Evolutionary conservation across 2,329 filamentous ascomycete genomes (phyloP).

Genomic region (Scedosporium dehoogii): DNA sequence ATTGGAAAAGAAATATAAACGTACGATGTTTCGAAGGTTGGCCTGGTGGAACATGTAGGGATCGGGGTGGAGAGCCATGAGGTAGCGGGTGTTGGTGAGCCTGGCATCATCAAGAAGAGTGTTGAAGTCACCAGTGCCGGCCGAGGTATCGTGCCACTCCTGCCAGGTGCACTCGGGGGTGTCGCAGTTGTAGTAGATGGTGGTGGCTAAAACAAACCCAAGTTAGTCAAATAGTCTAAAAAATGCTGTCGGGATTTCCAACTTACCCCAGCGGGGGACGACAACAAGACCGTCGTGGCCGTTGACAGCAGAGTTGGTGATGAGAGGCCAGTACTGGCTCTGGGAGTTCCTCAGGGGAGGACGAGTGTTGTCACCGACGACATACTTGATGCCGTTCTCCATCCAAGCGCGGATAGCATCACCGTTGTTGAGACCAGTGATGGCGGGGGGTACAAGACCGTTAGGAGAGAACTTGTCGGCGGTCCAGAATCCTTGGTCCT

Average conservation of each 20-base stretch:
- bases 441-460: slow-evolving; percentile 52
- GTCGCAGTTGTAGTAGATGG: slow-evolving; percentile 57
- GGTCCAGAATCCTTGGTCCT: slow-evolving; percentile 37
- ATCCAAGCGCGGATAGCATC: slow-evolving; percentile 50
- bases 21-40: slow-evolving; percentile 37
- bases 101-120: slow-evolving; percentile 40
- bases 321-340: slow-evolving; percentile 45
- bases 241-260: neutral
- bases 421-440: slow-evolving; percentile 55
- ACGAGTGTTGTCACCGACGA: slow-evolving; percentile 55
- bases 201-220: slow-evolving; percentile 31
- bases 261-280: slow-evolving; percentile 40
- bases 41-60: slow-evolving; percentile 55
- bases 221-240: neutral
- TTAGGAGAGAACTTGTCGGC: slow-evolving; percentile 37
- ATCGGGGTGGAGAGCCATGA: slow-evolving; percentile 45
- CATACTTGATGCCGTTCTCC: slow-evolving; percentile 48
- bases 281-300: slow-evolving; percentile 46
- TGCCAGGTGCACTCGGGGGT: slow-evolving; percentile 42
- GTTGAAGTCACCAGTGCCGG: slow-evolving; percentile 40
- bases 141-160: slow-evolving; percentile 52
- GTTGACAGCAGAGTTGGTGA: slow-evolving; percentile 37
- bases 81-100: slow-evolving; percentile 42
- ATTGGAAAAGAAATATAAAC: neutral
- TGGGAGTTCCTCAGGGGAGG: slow-evolving; percentile 39